phyloP scores from a whole-genome alignment of 2,329 filamentous ascomycete species.

The Colletotrichum tabaci region DNA sequence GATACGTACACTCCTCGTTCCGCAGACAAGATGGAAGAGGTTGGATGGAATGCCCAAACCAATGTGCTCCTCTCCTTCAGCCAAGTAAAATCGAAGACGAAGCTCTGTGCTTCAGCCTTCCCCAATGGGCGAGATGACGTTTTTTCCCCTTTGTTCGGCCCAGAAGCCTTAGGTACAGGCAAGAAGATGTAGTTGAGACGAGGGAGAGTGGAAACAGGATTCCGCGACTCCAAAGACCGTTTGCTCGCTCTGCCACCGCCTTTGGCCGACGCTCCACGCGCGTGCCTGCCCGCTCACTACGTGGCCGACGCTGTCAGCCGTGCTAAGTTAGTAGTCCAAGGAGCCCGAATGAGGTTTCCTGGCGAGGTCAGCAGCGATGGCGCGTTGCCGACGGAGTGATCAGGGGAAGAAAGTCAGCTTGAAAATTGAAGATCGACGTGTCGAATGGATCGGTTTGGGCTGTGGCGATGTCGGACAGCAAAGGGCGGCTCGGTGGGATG shows the following conservation, averaged over 20 bases:
- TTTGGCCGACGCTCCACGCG: slow-evolving; percentile 27
- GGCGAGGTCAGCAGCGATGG: slow-evolving; percentile 5
- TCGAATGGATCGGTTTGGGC: not conserved
- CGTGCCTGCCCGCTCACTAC: slow-evolving; percentile 22
- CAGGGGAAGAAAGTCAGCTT: too few species aligned
- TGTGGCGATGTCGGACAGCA: slow-evolving; percentile 20
- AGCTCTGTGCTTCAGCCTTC: slow-evolving; percentile 73
- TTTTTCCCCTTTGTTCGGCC: slow-evolving; percentile 35
- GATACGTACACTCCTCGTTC: slow-evolving; percentile 70
- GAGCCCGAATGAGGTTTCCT: slow-evolving; percentile 29
- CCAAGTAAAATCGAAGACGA: slow-evolving; percentile 66
- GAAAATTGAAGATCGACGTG: slow-evolving; percentile 13
- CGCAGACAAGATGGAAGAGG: slow-evolving; percentile 43
- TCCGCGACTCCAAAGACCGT: slow-evolving; percentile 40
- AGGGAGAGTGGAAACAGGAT: slow-evolving; percentile 41
- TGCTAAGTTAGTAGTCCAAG: slow-evolving; percentile 24
- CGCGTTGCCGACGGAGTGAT: slow-evolving; percentile 9
- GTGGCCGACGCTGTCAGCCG: slow-evolving; percentile 31
- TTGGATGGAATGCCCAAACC: slow-evolving; percentile 42
- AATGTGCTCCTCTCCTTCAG: slow-evolving; percentile 39
- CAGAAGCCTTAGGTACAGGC: slow-evolving; percentile 43
- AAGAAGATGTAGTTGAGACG: slow-evolving; percentile 40
- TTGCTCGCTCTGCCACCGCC: slow-evolving; percentile 37
- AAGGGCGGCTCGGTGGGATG: slow-evolving; percentile 11
- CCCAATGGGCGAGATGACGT: slow-evolving; percentile 33